A percentile compares a stretch with the other conserved stretches of the same genome.
Conservation (phyloP, 1,284 basidiomycete genomes). For the Moesziomyces globuligerus region DNA sequence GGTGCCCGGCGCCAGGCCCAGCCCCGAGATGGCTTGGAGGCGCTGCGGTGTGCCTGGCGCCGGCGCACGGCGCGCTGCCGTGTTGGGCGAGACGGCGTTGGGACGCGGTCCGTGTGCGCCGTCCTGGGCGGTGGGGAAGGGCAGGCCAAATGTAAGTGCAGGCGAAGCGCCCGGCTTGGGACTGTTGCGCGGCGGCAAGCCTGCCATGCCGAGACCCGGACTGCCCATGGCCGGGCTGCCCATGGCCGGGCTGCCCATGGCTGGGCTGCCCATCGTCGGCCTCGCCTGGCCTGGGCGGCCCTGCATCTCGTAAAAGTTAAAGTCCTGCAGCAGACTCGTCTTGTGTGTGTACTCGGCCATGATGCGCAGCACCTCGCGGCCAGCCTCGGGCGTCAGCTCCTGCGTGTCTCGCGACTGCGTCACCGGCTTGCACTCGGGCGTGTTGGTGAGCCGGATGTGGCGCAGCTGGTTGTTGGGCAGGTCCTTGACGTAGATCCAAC, state of each 20-base stretch:
- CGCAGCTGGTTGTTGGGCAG: constrained; percentile 61
- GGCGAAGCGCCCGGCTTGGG: constrained; percentile 19
- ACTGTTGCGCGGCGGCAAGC: constrained; percentile 20
- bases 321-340: constrained; percentile 55
- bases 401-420: constrained; percentile 66
- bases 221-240: constrained; percentile 6
- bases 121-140: constrained; percentile 13
- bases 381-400: constrained; percentile 59
- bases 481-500: constrained; percentile 66
- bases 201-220: constrained; percentile 18
- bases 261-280: constrained; percentile 5
- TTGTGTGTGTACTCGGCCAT: constrained; percentile 52
- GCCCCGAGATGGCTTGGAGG: constrained; percentile 10
- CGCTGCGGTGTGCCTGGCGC: constrained; percentile 9
- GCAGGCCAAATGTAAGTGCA: constrained; percentile 12
- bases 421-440: constrained; percentile 61
- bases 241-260: constrained; percentile 1
- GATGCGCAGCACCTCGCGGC: constrained; percentile 54
- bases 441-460: constrained; percentile 61
- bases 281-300: constrained; percentile 4
- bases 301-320: constrained; percentile 58
- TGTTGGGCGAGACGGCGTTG: constrained; percentile 13
- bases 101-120: background rate
- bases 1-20: constrained; percentile 19
- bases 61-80: constrained; percentile 11